Evolutionary conservation across 1,284 basidiomycete genomes (phyloP), one percentile per base, ranked within the genome.

Genomic region (Ustilago sp.): DNA sequence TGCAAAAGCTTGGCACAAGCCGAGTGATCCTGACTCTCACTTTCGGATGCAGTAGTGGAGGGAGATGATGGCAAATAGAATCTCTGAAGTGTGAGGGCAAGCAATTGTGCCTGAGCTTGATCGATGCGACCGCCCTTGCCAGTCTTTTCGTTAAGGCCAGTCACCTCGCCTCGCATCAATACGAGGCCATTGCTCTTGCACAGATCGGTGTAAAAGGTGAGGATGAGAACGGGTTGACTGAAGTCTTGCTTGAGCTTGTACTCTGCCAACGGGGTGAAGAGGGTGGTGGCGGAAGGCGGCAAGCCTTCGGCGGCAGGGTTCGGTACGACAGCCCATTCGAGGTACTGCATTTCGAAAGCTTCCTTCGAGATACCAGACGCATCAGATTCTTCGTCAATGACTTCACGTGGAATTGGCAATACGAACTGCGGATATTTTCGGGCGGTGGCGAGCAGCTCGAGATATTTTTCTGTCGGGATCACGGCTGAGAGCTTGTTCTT

Each of bases 241-340:
- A 93, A 98, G 52, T 92, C 90, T 72, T 90, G 90, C 36, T 93
- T 91, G 65, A 91, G 88, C 87, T 98, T 97, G 90, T 94, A 99
- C 88, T 98, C 96, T 79, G 93, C 92, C 57, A 98, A 89, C 4
- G 96, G 93, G 0, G 96, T 96, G 88, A 97, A 97, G 59, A 99
- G 89, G 0, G 94, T 83, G 11, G 74, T 71, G 1, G 77, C 75
- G 2, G 71, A 53, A 8, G 75, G 74, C n/a, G 67, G 70, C 23
- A 62, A 54, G 13, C 57, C 57, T 19, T 51, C 39, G 9, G 39
- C 51, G 36, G 64, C 47, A 8, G 67, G 15, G 57, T 63, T 54
- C 15, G 82, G 80, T 8, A 85, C 50, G 32, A 81, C 56, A 4
- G 70, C 75, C 84, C 84, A 86, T 55, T 86, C 80, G 63, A 85